phyloP scores from a whole-genome alignment of 2,329 filamentous ascomycete genomes.

The Colletotrichum sp. region DNA sequence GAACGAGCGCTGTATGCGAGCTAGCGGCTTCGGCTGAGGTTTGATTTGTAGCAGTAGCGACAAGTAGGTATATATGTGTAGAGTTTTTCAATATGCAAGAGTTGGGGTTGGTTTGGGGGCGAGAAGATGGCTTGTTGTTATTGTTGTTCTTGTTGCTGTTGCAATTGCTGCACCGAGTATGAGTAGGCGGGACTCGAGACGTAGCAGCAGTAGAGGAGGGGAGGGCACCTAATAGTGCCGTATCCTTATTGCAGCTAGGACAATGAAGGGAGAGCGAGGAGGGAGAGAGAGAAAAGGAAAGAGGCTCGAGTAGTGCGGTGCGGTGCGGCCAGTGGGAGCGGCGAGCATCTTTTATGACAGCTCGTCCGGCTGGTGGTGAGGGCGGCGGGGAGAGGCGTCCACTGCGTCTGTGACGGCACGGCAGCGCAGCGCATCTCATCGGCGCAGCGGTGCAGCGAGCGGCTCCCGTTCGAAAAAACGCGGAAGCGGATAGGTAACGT shows the following conservation, averaged over 20 bases:
- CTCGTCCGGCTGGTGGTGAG: background rate
- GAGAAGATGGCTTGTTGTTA: background rate
- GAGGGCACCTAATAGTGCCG: slow-evolving; percentile 19
- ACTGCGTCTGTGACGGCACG: background rate
- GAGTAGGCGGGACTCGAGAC: background rate
- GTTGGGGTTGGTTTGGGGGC: background rate
- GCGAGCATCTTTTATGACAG: slow-evolving; percentile 19
- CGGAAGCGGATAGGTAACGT: background rate
- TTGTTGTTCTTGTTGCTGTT: background rate
- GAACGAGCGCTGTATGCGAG: background rate
- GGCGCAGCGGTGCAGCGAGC: background rate
- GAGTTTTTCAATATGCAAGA: background rate
- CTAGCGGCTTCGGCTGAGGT: background rate
- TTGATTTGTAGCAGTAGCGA: background rate
- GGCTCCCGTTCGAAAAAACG: background rate
- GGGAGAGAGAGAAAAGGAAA: background rate
- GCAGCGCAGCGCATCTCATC: background rate
- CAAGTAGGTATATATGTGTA: background rate
- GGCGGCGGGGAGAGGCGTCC: background rate
- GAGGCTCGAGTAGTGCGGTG: background rate
- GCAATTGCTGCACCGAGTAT: background rate
- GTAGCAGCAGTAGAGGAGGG: background rate
- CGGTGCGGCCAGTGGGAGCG: background rate
- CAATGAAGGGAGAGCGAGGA: background rate
- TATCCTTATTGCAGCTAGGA: background rate